Evolutionary conservation across 208 protist genomes (phyloP).

Genomic region (Trypanosoma melophagium): DNA sequence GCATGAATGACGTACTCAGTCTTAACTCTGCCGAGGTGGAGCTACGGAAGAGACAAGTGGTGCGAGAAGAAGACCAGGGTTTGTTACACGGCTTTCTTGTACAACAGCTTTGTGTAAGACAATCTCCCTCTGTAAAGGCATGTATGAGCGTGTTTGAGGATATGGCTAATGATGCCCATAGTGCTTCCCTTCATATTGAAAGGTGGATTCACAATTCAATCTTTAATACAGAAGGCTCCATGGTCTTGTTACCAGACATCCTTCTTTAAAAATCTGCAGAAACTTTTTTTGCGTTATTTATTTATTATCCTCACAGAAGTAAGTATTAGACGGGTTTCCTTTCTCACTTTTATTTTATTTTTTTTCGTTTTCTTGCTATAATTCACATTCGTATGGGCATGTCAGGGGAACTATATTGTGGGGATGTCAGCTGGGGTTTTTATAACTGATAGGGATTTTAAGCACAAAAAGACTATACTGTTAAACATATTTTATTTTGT

Average conservation of each 20-base stretch:
- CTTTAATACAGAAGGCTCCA: constrained; percentile 11
- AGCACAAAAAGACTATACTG: background rate
- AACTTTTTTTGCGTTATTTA: too few relatives aligned
- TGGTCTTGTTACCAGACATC: background rate
- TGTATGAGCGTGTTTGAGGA: constrained; percentile 2
- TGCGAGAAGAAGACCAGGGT: background rate
- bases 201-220: background rate
- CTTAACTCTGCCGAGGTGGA: constrained; percentile 8
- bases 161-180: background rate
- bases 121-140: constrained; percentile 11
- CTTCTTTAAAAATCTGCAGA: background rate
- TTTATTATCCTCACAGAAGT: too few relatives aligned
- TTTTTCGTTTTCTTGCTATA: background rate
- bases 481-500: constrained; percentile 28
- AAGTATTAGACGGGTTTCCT: background rate
- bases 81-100: constrained; percentile 1
- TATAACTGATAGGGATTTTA: too few relatives aligned
- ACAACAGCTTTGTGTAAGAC: constrained; percentile 20
- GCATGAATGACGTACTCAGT: background rate
- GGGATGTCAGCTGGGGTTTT: too few relatives aligned
- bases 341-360: background rate
- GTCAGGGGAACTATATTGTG: background rate
- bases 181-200: background rate
- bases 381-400: background rate
- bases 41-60: background rate